These are phyloP conservation scores for Penicillium subrubescens DNA, from an alignment of 495 filamentous ascomycete species.

Conservation along the genomic window DNA sequence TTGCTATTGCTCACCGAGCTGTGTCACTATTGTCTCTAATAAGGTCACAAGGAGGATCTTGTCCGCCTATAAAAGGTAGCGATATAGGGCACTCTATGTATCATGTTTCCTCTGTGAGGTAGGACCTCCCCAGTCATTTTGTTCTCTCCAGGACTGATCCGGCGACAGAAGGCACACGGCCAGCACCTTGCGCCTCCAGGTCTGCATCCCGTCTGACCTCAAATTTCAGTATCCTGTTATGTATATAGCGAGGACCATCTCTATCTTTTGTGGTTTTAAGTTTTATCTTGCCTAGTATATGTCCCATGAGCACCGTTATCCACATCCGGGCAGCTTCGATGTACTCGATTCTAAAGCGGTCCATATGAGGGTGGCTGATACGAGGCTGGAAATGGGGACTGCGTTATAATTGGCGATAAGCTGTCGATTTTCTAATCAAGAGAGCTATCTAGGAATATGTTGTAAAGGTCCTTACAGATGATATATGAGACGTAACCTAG, in stretches of 20 bases:
- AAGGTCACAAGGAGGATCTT: too few species aligned
- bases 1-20: too few species aligned
- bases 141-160: background rate
- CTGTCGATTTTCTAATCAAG: background rate
- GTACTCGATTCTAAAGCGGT: background rate
- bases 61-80: too few species aligned
- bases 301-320: background rate
- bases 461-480: background rate
- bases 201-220: background rate
- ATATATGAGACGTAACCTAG: background rate
- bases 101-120: too few species aligned
- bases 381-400: background rate
- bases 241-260: background rate
- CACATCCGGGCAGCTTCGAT: background rate
- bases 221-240: background rate
- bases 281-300: background rate
- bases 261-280: background rate
- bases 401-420: background rate
- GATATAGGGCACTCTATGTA: too few species aligned
- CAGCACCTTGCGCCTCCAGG: background rate
- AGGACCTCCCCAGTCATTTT: background rate
- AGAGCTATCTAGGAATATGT: background rate
- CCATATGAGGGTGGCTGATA: background rate
- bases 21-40: too few species aligned
- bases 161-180: background rate